phyloP scores from a whole-genome alignment of 75 land plant genomes.

The Picea glauca region DNA sequence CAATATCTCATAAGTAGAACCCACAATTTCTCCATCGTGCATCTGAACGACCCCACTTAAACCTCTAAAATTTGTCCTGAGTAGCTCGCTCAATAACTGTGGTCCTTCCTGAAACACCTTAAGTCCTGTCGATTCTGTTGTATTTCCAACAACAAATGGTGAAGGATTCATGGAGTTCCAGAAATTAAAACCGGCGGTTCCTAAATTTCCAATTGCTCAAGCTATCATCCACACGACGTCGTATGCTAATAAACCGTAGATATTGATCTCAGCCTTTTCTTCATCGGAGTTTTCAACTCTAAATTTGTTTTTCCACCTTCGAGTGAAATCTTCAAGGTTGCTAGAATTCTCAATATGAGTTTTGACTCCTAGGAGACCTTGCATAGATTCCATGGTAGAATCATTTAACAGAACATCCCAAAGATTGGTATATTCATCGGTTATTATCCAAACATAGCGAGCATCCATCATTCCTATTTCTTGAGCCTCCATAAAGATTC shows the following conservation, averaged over 20 bases:
- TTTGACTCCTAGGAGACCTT: slow-evolving; percentile 45
- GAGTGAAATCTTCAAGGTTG: slow-evolving; percentile 16
- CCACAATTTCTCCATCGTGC: neutral
- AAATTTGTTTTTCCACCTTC: slow-evolving; percentile 17
- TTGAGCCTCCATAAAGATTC: slow-evolving; percentile 33
- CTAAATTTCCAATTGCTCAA: slow-evolving; percentile 30
- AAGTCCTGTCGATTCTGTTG: slow-evolving; percentile 46
- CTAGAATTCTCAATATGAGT: slow-evolving; percentile 26
- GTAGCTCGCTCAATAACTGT: slow-evolving; percentile 8
- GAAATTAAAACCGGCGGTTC: slow-evolving; percentile 27
- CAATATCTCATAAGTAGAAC: slow-evolving; percentile 22
- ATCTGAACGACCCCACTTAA: slow-evolving; percentile 9
- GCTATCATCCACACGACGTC: slow-evolving; percentile 31
- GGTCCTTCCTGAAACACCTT: slow-evolving; percentile 16
- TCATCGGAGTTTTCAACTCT: slow-evolving; percentile 1
- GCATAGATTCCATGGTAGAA: slow-evolving; percentile 17
- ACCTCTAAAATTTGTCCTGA: slow-evolving; percentile 5
- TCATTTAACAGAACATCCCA: slow-evolving; percentile 16
- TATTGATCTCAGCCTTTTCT: slow-evolving; percentile 20
- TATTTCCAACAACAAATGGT: slow-evolving; percentile 13
- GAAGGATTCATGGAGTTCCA: slow-evolving; percentile 28
- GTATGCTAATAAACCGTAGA: slow-evolving; percentile 33
- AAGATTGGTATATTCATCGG: slow-evolving; percentile 17
- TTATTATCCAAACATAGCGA: slow-evolving; percentile 51
- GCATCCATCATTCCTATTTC: slow-evolving; percentile 40